Percentiles rank a stretch among this genome's conserved stretches.
Evolutionary conservation across 495 filamentous ascomycete species (phyloP).

Genomic region (Podospora didyma): DNA sequence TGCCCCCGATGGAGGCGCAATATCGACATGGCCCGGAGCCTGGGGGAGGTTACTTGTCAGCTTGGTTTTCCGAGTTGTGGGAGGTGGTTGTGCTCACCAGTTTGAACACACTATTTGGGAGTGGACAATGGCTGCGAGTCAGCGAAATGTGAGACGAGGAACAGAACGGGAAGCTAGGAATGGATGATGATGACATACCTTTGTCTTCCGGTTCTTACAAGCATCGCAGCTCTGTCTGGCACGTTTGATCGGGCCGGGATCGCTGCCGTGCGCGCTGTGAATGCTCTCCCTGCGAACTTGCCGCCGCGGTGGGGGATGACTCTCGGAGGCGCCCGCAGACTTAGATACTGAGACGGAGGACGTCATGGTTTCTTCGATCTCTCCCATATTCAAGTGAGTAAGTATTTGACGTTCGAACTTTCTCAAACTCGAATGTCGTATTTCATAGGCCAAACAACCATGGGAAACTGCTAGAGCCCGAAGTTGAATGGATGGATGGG

Average conservation of each 20-base stretch:
- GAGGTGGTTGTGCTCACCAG: neutral
- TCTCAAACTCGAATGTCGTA: too few relatives aligned
- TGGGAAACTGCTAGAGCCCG: too few relatives aligned
- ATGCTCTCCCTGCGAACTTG: neutral
- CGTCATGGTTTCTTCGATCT: constrained; percentile 1
- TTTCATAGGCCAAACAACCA: too few relatives aligned
- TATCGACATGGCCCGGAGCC: constrained; percentile 8
- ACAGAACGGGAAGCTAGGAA: neutral
- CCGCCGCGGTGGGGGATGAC: neutral
- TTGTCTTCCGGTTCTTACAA: constrained; percentile 10
- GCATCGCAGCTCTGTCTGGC: constrained; percentile 9
- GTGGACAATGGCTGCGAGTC: too few relatives aligned
- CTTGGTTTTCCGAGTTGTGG: neutral
- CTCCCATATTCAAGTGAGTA: neutral
- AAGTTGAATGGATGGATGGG: too few relatives aligned
- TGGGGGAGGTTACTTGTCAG: neutral
- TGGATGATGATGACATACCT: neutral
- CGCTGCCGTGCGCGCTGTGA: neutral
- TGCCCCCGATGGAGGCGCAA: constrained; percentile 5
- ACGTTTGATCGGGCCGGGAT: neutral
- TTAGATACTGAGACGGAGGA: neutral
- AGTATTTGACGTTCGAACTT: too few relatives aligned
- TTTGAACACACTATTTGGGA: constrained; percentile 4
- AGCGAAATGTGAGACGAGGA: too few relatives aligned
- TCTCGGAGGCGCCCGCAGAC: neutral